These are phyloP conservation scores for Platanthera guangdongensis DNA, from an alignment of 106 monocot genomes.

Conservation along the genomic window DNA sequence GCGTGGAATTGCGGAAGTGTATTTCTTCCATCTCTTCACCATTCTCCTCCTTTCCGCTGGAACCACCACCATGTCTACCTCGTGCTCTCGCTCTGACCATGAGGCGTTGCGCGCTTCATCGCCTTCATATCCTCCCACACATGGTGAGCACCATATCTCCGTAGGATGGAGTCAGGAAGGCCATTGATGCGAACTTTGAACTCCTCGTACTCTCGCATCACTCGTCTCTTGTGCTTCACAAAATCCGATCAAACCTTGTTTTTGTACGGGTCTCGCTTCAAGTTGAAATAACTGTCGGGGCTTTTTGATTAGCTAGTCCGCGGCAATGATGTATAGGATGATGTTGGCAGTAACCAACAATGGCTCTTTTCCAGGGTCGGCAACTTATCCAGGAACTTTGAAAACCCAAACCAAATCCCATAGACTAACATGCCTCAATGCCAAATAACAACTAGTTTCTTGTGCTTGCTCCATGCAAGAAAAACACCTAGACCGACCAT, in stretches of 20 bases:
- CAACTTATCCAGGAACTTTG: slow-evolving; percentile 70
- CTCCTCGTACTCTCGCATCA: slow-evolving; percentile 85
- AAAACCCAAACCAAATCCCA: slow-evolving; percentile 88
- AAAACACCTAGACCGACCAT: slow-evolving; percentile 42
- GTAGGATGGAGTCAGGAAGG: slow-evolving; percentile 63
- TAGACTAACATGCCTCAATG: slow-evolving; percentile 79
- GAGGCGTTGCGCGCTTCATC: slow-evolving; percentile 20
- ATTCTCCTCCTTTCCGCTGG: no score
- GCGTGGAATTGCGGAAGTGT: no score
- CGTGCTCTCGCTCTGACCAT: no score
- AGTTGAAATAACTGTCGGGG: slow-evolving; percentile 67
- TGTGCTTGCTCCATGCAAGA: slow-evolving; percentile 51
- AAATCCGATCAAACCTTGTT: slow-evolving; percentile 68
- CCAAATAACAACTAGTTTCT: slow-evolving; percentile 66
- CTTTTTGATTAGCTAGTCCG: slow-evolving; percentile 83
- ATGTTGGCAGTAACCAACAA: slow-evolving; percentile 79
- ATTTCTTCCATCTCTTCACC: no score
- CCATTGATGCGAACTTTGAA: slow-evolving; percentile 81
- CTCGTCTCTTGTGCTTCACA: slow-evolving; percentile 63
- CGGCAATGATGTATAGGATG: slow-evolving; percentile 75
- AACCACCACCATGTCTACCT: no score
- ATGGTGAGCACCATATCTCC: slow-evolving; percentile 69
- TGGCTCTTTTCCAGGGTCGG: slow-evolving; percentile 84
- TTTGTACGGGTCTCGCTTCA: slow-evolving; percentile 70
- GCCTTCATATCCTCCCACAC: slow-evolving; percentile 49